Percentiles rank a stretch among this genome's conserved stretches.
phyloP scores from a whole-genome alignment of 306 rosid genomes.

The Luffa acutangula region DNA sequence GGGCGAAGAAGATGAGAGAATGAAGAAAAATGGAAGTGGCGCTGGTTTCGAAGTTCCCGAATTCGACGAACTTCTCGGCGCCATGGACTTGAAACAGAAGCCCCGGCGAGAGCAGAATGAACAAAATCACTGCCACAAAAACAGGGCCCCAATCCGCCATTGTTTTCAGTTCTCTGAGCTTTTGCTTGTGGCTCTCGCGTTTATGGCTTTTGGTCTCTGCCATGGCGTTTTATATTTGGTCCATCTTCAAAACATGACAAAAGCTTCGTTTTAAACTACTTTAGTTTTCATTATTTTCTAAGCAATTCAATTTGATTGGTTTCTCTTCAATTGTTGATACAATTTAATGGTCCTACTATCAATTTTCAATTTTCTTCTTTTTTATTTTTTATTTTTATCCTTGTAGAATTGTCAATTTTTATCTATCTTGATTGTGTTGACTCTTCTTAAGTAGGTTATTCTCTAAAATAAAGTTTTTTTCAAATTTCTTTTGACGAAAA shows the following conservation, averaged over 20 bases:
- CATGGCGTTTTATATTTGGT: not conserved
- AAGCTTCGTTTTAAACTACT: not conserved
- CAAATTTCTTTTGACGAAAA: no score
- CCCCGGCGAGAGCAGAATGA: conserved; percentile 59
- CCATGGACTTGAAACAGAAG: conserved; percentile 69
- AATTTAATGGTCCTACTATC: no score
- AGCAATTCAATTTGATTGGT: no score
- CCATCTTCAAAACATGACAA: not conserved
- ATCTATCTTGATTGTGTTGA: no score
- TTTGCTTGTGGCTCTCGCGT: not conserved
- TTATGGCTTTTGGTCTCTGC: not conserved
- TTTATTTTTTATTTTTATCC: no score
- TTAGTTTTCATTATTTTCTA: no score
- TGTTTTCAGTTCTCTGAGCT: not conserved
- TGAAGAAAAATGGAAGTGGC: conserved; percentile 67
- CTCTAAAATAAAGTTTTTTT: no score
- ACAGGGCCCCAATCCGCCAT: conserved; percentile 83
- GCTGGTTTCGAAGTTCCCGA: conserved; percentile 69
- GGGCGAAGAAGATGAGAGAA: conserved; percentile 63
- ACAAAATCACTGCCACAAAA: conserved; percentile 54
- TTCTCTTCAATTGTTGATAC: no score
- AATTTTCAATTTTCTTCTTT: no score
- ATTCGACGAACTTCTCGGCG: conserved; percentile 46
- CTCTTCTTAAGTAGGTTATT: no score
- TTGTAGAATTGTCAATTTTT: no score